Percentiles rank a stretch among this genome's conserved stretches.
These are phyloP conservation scores for Epipyxis sp. DNA, from an alignment of 108 stramenopile species.

Conservation along the genomic window DNA sequence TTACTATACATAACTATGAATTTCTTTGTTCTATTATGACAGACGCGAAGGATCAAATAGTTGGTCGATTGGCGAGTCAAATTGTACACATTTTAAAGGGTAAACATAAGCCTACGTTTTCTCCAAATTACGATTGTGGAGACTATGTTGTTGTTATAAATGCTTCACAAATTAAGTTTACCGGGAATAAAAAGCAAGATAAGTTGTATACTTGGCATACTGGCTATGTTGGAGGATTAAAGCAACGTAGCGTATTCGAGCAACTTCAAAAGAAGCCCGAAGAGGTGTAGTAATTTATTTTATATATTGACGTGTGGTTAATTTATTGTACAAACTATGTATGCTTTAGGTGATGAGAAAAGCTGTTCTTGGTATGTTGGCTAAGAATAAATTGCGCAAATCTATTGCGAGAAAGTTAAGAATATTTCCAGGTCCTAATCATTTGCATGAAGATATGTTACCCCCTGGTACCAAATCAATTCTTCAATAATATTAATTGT, in stretches of 20 bases:
- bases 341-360: slow-evolving; percentile 33
- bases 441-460: slow-evolving; percentile 73
- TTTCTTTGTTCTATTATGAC: slow-evolving; percentile 47
- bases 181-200: slow-evolving; percentile 81
- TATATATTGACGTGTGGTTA: no score
- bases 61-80: slow-evolving; percentile 82
- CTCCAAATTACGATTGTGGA: slow-evolving; percentile 84
- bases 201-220: slow-evolving; percentile 93
- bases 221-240: slow-evolving; percentile 87
- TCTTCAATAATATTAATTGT: background rate
- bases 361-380: slow-evolving; percentile 79
- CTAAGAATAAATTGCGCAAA: slow-evolving; percentile 69
- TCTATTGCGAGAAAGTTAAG: slow-evolving; percentile 72
- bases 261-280: slow-evolving; percentile 77
- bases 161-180: slow-evolving; percentile 76
- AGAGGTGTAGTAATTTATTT: slow-evolving; percentile 37
- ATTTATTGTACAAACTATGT: no score
- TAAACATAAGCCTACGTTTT: slow-evolving; percentile 91
- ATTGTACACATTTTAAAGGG: slow-evolving; percentile 80
- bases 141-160: slow-evolving; percentile 88
- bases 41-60: slow-evolving; percentile 78
- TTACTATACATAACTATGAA: background rate
- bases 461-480: background rate
- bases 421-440: slow-evolving; percentile 72
- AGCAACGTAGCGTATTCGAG: slow-evolving; percentile 71